A percentile compares a stretch with the other conserved stretches of the same genome.
Conservation (phyloP, 768 basidiomycete species). For the Lentinula edodes region DNA sequence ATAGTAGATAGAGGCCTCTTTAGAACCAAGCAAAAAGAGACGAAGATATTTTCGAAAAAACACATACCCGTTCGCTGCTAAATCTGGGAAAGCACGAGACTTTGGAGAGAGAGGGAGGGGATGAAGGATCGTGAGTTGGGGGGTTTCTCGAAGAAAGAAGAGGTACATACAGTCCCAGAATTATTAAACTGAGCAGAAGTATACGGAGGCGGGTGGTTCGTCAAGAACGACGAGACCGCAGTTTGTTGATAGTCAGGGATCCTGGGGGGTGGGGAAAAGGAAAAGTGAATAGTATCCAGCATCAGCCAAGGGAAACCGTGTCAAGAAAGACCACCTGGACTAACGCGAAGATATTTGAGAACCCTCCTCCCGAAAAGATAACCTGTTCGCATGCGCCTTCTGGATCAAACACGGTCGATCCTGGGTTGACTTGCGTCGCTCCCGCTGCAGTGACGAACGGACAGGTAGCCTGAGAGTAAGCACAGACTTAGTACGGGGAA, state of each 20-base stretch:
- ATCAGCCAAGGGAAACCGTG: conserved; percentile 15
- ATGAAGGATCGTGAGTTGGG: conserved; percentile 9
- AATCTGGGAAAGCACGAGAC: conserved; percentile 45
- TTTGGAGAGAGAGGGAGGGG: conserved; percentile 8
- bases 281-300: no score
- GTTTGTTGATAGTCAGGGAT: conserved; percentile 40
- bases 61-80: conserved; percentile 42
- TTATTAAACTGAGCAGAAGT: conserved; percentile 38
- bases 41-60: neutral
- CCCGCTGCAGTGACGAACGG: conserved; percentile 49
- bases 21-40: neutral
- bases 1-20: neutral
- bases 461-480: conserved; percentile 28
- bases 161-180: conserved; percentile 21
- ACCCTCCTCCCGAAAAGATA: conserved; percentile 49
- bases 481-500: neutral
- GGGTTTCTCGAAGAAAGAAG: conserved; percentile 7
- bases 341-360: conserved; percentile 37
- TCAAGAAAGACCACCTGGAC: neutral
- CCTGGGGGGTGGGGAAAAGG: conserved; percentile 11
- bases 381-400: conserved; percentile 41
- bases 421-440: conserved; percentile 41
- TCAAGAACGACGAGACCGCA: conserved; percentile 35
- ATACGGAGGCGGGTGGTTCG: conserved; percentile 34
- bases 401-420: conserved; percentile 35